These are phyloP conservation scores for Penicillium coffeae DNA, from an alignment of 495 filamentous ascomycete genomes.

Conservation along the genomic window DNA sequence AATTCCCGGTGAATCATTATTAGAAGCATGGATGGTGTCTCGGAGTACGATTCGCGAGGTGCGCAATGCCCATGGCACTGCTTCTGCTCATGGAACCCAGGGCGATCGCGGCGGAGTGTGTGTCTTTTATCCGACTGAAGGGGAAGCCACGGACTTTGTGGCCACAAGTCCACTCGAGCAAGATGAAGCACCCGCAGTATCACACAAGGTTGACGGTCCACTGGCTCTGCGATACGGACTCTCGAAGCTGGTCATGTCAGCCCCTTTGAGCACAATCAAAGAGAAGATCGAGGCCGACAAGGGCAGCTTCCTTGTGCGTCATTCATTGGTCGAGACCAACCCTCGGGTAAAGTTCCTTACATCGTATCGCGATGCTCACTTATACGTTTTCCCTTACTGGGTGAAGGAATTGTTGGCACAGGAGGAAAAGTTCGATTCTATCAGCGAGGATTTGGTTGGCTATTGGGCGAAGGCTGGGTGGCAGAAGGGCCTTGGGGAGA, in stretches of 20 bases:
- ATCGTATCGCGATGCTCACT: constrained; percentile 80
- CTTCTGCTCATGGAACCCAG: constrained; percentile 47
- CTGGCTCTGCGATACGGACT: constrained; percentile 61
- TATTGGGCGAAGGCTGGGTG: constrained; percentile 94
- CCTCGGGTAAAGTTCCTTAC: constrained; percentile 71
- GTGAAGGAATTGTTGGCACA: constrained; percentile 71
- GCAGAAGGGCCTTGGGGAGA: constrained; percentile 75
- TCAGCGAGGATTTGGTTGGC: constrained; percentile 88
- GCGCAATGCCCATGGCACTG: constrained; percentile 28
- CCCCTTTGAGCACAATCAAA: constrained; percentile 80
- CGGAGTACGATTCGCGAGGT: constrained; percentile 58
- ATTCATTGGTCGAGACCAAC: constrained; percentile 66
- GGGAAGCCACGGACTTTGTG: constrained; percentile 87
- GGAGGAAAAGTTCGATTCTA: constrained; percentile 76
- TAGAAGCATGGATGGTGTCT: constrained; percentile 90
- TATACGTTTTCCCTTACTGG: constrained; percentile 93
- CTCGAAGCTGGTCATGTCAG: constrained; percentile 65
- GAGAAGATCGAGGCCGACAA: constrained; percentile 71
- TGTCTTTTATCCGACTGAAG: constrained; percentile 87
- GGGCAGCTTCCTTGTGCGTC: constrained; percentile 60
- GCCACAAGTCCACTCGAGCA: constrained; percentile 62
- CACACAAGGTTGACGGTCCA: constrained; percentile 45
- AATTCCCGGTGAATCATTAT: constrained; percentile 70
- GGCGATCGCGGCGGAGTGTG: constrained; percentile 69
- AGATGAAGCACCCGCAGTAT: constrained; percentile 45